Evolutionary conservation across 495 filamentous ascomycete species (phyloP).

Genomic region (Aspergillus homomorphus): DNA sequence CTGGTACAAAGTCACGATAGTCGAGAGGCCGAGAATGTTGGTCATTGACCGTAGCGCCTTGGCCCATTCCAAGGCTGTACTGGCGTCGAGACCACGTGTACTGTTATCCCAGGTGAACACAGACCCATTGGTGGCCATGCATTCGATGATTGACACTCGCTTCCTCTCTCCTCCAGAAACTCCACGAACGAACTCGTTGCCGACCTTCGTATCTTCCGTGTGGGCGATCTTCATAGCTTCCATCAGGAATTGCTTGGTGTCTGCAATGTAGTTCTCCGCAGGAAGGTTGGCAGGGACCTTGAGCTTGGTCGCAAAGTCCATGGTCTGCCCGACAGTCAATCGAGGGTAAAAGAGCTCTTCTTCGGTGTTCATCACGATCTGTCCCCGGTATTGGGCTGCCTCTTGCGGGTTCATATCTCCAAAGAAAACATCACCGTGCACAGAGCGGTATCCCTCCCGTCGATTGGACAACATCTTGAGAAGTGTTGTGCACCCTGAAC

Average conservation of each 20-base stretch:
- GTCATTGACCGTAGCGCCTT: constrained; percentile 47
- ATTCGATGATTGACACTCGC: constrained; percentile 66
- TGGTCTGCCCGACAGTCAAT: constrained; percentile 62
- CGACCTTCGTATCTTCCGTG: constrained; percentile 76
- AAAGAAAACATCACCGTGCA: constrained; percentile 56
- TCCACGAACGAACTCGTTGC: constrained; percentile 73
- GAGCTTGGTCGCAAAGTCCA: constrained; percentile 57
- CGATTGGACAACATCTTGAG: constrained; percentile 61
- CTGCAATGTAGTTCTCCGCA: constrained; percentile 42
- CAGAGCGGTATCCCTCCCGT: constrained; percentile 50
- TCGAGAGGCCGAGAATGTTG: constrained; percentile 41
- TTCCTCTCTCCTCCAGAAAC: constrained; percentile 84
- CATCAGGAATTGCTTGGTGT: constrained; percentile 64
- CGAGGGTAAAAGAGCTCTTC: constrained; percentile 63
- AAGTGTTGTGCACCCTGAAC: constrained; percentile 32
- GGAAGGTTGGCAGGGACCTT: constrained; percentile 38
- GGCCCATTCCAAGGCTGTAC: constrained; percentile 53
- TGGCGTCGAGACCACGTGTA: constrained; percentile 59
- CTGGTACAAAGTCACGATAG: constrained; percentile 56
- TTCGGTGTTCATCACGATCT: constrained; percentile 61
- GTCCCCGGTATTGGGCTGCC: constrained; percentile 55
- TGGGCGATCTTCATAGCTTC: constrained; percentile 73
- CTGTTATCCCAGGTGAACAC: constrained; percentile 63
- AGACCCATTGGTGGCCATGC: constrained; percentile 56
- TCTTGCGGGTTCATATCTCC: constrained; percentile 53